Percentiles rank a stretch among this genome's conserved stretches.
These are phyloP conservation scores for Tetrahymena malaccensis DNA, from an alignment of 73 alveolate genomes.

Conservation along the genomic window DNA sequence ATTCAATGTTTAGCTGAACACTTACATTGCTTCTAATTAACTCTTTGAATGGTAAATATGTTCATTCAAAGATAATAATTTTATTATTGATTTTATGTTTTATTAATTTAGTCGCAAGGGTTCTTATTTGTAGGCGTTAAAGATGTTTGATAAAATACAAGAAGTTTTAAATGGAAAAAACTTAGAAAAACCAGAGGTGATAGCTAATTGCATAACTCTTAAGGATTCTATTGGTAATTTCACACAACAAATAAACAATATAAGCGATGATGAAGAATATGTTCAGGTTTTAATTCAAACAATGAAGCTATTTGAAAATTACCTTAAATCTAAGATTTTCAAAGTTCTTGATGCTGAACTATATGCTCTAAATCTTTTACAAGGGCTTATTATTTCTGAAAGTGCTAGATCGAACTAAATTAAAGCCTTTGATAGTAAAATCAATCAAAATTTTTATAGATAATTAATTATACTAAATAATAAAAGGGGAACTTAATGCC, in stretches of 20 bases:
- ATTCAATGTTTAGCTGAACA: background rate
- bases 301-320: background rate
- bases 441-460: background rate
- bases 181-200: background rate
- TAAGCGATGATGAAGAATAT: background rate
- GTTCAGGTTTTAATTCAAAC: background rate
- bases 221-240: background rate
- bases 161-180: background rate
- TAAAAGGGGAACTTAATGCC: background rate
- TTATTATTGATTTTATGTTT: background rate
- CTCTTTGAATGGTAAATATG: background rate
- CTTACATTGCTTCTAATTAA: background rate
- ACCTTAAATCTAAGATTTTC: background rate
- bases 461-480: background rate
- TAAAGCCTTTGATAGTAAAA: background rate
- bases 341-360: background rate
- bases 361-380: background rate
- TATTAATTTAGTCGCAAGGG: background rate
- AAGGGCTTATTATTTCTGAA: background rate
- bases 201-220: background rate
- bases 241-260: background rate
- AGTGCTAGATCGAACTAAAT: background rate
- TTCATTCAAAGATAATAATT: background rate
- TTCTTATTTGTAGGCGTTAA: background rate
- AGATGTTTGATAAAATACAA: background rate